A percentile compares a stretch with the other conserved stretches of the same genome.
Evolutionary conservation across 1,139 yeast species (phyloP).

Genomic region (Candida tetrigidarum): DNA sequence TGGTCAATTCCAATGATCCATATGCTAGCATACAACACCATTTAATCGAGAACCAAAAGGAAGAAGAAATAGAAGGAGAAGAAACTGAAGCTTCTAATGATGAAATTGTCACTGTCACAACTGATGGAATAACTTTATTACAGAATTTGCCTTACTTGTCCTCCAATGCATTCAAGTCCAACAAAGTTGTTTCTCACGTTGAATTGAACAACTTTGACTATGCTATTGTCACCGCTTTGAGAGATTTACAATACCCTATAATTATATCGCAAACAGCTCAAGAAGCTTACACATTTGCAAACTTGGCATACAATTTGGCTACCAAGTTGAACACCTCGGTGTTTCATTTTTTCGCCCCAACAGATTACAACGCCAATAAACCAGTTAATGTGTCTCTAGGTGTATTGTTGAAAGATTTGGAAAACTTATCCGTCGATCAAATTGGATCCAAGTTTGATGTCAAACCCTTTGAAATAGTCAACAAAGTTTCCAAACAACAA

Average conservation of each 20-base stretch:
- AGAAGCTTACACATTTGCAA: conserved; percentile 56
- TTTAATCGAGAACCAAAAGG: conserved; percentile 20
- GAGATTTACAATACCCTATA: conserved; percentile 68
- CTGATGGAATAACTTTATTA: conserved; percentile 58
- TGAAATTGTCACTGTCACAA: conserved; percentile 51
- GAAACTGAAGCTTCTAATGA: conserved; percentile 19
- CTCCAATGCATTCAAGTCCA: conserved; percentile 37
- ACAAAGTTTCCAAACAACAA: conserved; percentile 37
- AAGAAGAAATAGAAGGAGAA: conserved; percentile 9
- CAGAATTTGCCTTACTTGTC: conserved; percentile 60
- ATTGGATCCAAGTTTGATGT: conserved; percentile 30
- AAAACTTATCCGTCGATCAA: conserved; percentile 27
- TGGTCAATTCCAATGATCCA: conserved; percentile 58
- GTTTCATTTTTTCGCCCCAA: conserved; percentile 64
- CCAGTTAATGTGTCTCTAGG: conserved; percentile 20
- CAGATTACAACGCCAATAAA: conserved; percentile 20
- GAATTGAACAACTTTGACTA: conserved; percentile 62
- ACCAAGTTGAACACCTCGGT: conserved; percentile 55
- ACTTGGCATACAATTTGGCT: conserved; percentile 58
- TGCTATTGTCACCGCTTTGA: conserved; percentile 66
- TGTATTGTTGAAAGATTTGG: conserved; percentile 22
- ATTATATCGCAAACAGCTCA: conserved; percentile 63
- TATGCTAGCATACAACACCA: conserved; percentile 45
- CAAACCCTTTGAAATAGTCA: conserved; percentile 34
- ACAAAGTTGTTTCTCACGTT: conserved; percentile 63